Conservation (phyloP, 2,329 filamentous ascomycete species). For the Epichloe bromicola region DNA sequence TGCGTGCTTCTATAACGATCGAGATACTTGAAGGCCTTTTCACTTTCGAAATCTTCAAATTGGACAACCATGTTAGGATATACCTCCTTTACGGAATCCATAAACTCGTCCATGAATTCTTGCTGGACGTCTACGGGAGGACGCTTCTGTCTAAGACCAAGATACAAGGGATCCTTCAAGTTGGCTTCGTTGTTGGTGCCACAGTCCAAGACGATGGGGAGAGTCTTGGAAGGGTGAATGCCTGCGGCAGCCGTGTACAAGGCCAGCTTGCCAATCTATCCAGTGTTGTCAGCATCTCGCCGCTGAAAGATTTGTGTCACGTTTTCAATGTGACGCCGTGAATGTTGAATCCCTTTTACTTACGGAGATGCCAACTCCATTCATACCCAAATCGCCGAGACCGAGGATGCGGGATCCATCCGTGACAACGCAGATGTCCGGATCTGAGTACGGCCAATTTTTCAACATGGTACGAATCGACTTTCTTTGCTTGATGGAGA, state of each 20-base stretch:
- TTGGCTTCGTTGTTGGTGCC: slow-evolving; percentile 55
- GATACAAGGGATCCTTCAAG: slow-evolving; percentile 63
- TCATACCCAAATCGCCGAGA: slow-evolving; percentile 88
- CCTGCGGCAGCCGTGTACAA: slow-evolving; percentile 93
- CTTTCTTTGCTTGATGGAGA: slow-evolving; percentile 88
- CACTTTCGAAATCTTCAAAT: slow-evolving; percentile 95
- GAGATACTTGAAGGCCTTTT: slow-evolving; percentile 80
- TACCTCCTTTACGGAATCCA: slow-evolving; percentile 73
- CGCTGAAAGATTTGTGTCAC: not conserved
- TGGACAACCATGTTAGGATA: slow-evolving; percentile 63
- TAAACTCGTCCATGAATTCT: slow-evolving; percentile 94
- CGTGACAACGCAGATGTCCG: slow-evolving; percentile 93
- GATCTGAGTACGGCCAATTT: slow-evolving; percentile 83
- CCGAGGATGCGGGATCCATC: slow-evolving; percentile 89
- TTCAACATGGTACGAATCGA: slow-evolving; percentile 76
- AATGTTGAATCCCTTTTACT: slow-evolving; percentile 18
- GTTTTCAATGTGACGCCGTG: not conserved
- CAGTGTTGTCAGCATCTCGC: not conserved
- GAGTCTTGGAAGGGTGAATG: slow-evolving; percentile 79
- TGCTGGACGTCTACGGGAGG: slow-evolving; percentile 65
- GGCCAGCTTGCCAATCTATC: slow-evolving; percentile 75
- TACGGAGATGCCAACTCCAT: slow-evolving; percentile 93
- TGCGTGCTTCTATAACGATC: slow-evolving; percentile 79
- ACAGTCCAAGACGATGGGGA: slow-evolving; percentile 54
- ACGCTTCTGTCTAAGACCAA: slow-evolving; percentile 77